Conservation (phyloP, 2,329 filamentous ascomycete species). For the Monilinia polystroma region DNA sequence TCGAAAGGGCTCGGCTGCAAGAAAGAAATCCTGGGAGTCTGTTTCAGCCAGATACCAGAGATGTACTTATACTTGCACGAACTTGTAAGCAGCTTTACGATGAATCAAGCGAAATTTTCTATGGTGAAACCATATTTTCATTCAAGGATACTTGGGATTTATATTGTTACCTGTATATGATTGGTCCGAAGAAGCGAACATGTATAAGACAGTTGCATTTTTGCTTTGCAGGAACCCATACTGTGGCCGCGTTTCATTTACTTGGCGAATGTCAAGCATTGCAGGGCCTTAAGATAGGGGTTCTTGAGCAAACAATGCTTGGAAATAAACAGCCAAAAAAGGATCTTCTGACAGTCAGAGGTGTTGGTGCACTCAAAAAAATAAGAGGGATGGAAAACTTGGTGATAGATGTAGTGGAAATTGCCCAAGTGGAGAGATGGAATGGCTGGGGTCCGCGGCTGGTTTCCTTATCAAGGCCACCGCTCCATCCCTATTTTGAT, state of each 20-base stretch:
- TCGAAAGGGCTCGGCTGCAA: neutral
- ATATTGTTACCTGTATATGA: constrained; percentile 12
- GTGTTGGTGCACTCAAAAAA: neutral
- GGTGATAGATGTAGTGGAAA: constrained; percentile 7
- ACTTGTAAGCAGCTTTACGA: constrained; percentile 12
- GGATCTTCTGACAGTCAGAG: constrained; percentile 6
- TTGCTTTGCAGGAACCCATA: neutral
- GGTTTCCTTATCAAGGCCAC: neutral
- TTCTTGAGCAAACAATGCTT: neutral
- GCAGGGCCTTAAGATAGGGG: neutral
- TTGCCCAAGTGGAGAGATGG: too few species aligned
- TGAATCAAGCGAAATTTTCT: constrained; percentile 1
- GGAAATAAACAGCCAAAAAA: neutral
- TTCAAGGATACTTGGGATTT: neutral
- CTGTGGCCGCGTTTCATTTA: neutral
- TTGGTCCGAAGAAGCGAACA: neutral
- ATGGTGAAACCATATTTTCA: neutral
- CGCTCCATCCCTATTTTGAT: neutral
- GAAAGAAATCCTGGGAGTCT: neutral
- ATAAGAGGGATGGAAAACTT: constrained; percentile 11
- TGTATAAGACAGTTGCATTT: neutral
- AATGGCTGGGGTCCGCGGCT: too few species aligned
- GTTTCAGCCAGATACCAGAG: neutral
- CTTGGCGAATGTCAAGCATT: constrained; percentile 14
- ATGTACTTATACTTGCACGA: constrained; percentile 7